Base-by-base conservation (phyloP, 2,329 filamentous ascomycete species). In the Apiospora malaysiana region DNA sequence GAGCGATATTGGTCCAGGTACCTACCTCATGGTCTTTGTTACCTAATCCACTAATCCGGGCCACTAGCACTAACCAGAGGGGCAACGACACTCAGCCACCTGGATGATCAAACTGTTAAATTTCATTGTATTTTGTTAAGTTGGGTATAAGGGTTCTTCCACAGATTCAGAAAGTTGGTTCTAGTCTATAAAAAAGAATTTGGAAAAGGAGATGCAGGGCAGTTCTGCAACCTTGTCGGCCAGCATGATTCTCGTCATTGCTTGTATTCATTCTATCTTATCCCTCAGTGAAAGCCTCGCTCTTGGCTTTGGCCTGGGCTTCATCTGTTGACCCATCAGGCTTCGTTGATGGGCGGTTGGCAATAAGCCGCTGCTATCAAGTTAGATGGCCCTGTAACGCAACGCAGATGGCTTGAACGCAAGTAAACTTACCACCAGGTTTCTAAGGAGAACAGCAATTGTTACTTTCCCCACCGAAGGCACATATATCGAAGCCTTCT, bases 401-500 rank as follows among this genome's bases (percentile, higher is more conserved):
- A 59, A 27, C 18, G 73, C 81, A 73, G 82, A 80, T 66, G 70
- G 47, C 12, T 47, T 27, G 8, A n/a, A n/a, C 21, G 46, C 9
- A 49, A 27, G n/a, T n/a, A 25, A 42, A 88, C 92, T 83, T 84
- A 96, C 93, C 79, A 98, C 87, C 46, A 98, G 83, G 79, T 99
- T 99, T 70, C 96, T 88, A 78, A 98, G 85, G 71, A 99, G 84
- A 45, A 98, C 91, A 21, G 95, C 93, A 80, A 98, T 98, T 0
- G 96, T 99, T 66, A 98, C 95, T 85, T 98, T 99, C 76, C 96
- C 96, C 75, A 98, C 97, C 0, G 95, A 96, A 1, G 96, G 96
- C 23, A 98, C 95, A 77, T 98, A 99, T 77, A 99, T 97, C 6
- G 94, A 94, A 1, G 96, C 96, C 85, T 95, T 97, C 81, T 98